These are phyloP conservation scores for Sugiyamaella smithiae DNA, from an alignment of 805 yeast species.

Conservation along the genomic window DNA sequence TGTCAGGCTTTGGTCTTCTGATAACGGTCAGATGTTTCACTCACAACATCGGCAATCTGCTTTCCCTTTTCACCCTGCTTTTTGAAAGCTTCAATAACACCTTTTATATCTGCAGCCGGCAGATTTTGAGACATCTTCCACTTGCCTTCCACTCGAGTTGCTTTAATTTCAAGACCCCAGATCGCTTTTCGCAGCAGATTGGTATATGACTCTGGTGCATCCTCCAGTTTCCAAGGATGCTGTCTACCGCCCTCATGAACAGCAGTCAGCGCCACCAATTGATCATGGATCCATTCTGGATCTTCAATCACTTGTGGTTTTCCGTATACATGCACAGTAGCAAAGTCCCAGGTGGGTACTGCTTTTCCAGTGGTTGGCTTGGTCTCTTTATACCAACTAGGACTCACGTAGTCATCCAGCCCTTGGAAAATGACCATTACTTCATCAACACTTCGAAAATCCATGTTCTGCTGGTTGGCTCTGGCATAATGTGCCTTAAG, in stretches of 20 bases:
- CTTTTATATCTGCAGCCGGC: slow-evolving; percentile 44
- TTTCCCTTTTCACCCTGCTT: slow-evolving; percentile 16
- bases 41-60: slow-evolving; percentile 11
- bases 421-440: slow-evolving; percentile 54
- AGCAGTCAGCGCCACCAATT: slow-evolving; percentile 44
- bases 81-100: slow-evolving; percentile 45
- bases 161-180: slow-evolving; percentile 54
- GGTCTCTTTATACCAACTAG: slow-evolving; percentile 54
- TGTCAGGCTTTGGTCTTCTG: background rate
- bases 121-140: slow-evolving; percentile 58
- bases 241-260: slow-evolving; percentile 44
- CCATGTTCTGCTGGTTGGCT: slow-evolving; percentile 46
- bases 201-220: slow-evolving; percentile 53
- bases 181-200: slow-evolving; percentile 47
- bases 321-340: slow-evolving; percentile 55
- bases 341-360: slow-evolving; percentile 73
- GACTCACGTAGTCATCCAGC: slow-evolving; percentile 49
- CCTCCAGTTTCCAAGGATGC: slow-evolving; percentile 51
- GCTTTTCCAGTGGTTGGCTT: slow-evolving; percentile 55
- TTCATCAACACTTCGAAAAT: slow-evolving; percentile 35
- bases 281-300: slow-evolving; percentile 46
- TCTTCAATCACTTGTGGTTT: slow-evolving; percentile 43
- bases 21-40: background rate
- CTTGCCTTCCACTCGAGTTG: slow-evolving; percentile 47
- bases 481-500: slow-evolving; percentile 57